A percentile compares a stretch with the other conserved stretches of the same genome.
Evolutionary conservation across 2,329 filamentous ascomycete genomes (phyloP).

Genomic region (Biscogniauxia sp.): DNA sequence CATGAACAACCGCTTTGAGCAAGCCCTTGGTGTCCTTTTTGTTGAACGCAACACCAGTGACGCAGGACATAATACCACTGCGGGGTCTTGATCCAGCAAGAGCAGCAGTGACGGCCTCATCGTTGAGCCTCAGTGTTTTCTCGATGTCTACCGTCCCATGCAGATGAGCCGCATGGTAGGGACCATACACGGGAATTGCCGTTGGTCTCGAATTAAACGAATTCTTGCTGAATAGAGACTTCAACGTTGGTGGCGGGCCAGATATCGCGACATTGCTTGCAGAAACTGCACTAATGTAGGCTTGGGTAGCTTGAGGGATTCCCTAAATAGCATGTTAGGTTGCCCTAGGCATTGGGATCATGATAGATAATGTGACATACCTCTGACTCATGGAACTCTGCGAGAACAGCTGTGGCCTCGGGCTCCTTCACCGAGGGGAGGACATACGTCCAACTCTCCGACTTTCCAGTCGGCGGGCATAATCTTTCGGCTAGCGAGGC

Average conservation of each 20-base stretch:
- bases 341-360: background rate
- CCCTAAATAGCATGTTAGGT: constrained; percentile 31
- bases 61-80: constrained; percentile 50
- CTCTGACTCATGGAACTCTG: constrained; percentile 56
- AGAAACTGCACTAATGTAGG: constrained; percentile 54
- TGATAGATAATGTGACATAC: constrained; percentile 33
- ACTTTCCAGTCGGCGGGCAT: constrained; percentile 38
- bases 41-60: constrained; percentile 42
- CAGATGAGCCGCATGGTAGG: constrained; percentile 57
- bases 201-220: constrained; percentile 42
- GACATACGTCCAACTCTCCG: constrained; percentile 66
- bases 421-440: constrained; percentile 55
- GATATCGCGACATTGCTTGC: constrained; percentile 51
- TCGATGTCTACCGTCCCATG: constrained; percentile 44
- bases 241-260: constrained; percentile 50
- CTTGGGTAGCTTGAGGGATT: constrained; percentile 43
- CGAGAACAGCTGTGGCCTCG: constrained; percentile 49
- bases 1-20: constrained; percentile 42
- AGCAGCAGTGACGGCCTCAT: constrained; percentile 37
- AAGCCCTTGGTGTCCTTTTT: constrained; percentile 41
- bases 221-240: constrained; percentile 40
- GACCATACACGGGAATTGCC: constrained; percentile 53
- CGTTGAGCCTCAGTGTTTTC: constrained; percentile 44
- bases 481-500: constrained; percentile 47
- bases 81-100: constrained; percentile 43